A percentile compares a stretch with the other conserved stretches of the same genome.
Conservation (phyloP, 345 rosid genomes). For the Isatis tinctoria region DNA sequence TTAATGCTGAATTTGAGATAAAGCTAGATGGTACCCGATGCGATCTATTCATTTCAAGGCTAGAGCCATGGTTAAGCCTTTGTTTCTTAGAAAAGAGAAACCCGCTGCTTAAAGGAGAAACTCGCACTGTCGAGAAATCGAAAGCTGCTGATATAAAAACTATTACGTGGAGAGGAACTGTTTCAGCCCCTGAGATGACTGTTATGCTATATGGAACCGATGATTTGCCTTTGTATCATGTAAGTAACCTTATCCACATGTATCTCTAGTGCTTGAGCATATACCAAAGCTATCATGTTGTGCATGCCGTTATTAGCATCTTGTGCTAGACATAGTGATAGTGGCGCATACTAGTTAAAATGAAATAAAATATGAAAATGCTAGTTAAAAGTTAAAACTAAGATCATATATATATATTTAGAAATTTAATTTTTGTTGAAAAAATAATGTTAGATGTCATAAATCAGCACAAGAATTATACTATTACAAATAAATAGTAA, state of each 20-base stretch:
- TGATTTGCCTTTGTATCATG: constrained; percentile 74
- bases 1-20: constrained; percentile 85
- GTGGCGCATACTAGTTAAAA: no score
- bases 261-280: background rate
- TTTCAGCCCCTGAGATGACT: constrained; percentile 95
- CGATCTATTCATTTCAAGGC: constrained; percentile 60
- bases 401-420: no score
- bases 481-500: no score
- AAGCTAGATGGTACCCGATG: constrained; percentile 89
- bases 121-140: constrained; percentile 37
- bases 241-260: constrained; percentile 37
- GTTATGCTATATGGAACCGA: constrained; percentile 52
- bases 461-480: no score
- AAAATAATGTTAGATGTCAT: no score
- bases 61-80: constrained; percentile 74
- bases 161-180: constrained; percentile 87
- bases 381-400: no score
- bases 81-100: constrained; percentile 56
- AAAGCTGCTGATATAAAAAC: constrained; percentile 46
- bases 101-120: constrained; percentile 55
- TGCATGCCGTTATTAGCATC: no score
- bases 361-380: no score
- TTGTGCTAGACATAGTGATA: no score
- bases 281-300: background rate
- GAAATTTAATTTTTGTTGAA: no score